Percentiles rank a stretch among this genome's conserved stretches.
Evolutionary conservation across 2,329 filamentous ascomycete species (phyloP).

Genomic region (Aspergillus pseudoglaucus): DNA sequence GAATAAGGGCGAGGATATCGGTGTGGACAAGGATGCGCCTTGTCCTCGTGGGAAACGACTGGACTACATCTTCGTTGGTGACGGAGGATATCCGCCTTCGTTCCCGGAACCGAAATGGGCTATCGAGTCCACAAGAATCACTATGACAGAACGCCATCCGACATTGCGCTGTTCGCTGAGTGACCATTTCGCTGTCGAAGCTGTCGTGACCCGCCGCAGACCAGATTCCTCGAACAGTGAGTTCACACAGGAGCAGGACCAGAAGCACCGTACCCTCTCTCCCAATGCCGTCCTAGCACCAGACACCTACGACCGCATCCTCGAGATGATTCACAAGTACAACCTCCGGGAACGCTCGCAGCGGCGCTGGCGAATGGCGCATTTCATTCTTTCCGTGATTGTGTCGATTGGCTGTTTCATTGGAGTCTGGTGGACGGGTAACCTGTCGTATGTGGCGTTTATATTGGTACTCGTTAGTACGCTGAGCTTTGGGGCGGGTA

Average conservation of each 20-base stretch:
- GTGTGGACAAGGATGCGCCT: conserved; percentile 57
- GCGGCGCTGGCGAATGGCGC: conserved; percentile 61
- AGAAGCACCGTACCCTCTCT: conserved; percentile 5
- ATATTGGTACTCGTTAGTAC: conserved; percentile 72
- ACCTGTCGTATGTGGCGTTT: conserved; percentile 66
- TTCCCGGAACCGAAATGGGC: conserved; percentile 52
- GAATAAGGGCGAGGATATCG: conserved; percentile 56
- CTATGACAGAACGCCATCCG: conserved; percentile 76
- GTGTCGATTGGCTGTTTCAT: conserved; percentile 69
- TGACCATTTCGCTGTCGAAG: conserved; percentile 89
- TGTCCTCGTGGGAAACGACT: conserved; percentile 78
- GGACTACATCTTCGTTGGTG: conserved; percentile 86
- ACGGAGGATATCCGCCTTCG: conserved; percentile 35
- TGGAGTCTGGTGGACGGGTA: conserved; percentile 72
- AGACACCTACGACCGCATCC: conserved; percentile 63
- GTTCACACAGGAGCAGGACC: neutral
- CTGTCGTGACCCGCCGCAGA: conserved; percentile 55
- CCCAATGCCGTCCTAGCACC: conserved; percentile 34
- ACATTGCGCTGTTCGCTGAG: conserved; percentile 77
- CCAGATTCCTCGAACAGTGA: neutral
- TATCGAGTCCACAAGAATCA: conserved; percentile 64
- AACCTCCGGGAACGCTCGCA: conserved; percentile 64
- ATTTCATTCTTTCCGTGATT: conserved; percentile 64
- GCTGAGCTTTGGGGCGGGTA: conserved; percentile 67
- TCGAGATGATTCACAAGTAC: conserved; percentile 65